Conservation (phyloP, 192 early-diverging fungal genomes). For the Coemansia sp. region DNA sequence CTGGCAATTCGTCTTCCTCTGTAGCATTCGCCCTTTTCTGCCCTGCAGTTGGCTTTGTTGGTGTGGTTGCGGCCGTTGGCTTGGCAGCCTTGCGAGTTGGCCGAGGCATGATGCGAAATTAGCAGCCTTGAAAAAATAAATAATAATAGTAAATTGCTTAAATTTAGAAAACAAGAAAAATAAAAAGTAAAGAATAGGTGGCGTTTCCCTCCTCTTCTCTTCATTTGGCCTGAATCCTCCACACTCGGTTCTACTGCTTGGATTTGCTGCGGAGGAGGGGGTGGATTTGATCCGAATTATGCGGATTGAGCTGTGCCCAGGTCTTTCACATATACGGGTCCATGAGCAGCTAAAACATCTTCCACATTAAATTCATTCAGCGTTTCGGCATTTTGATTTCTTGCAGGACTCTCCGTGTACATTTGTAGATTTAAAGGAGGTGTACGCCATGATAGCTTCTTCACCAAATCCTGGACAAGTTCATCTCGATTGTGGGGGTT, state of each 20-base stretch:
- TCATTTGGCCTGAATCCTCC: not conserved
- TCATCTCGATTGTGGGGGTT: not conserved
- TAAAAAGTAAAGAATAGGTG: not conserved
- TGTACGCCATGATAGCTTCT: not conserved
- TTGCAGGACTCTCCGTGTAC: not conserved
- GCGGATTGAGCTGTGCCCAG: not conserved
- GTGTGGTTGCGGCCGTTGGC: too few species aligned
- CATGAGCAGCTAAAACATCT: not conserved
- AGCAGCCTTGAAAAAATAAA: not conserved
- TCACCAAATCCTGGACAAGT: not conserved
- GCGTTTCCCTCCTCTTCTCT: not conserved
- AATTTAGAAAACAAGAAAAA: not conserved
- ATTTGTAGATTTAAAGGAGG: not conserved
- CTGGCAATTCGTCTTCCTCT: not conserved
- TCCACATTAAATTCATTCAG: not conserved
- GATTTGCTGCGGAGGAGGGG: not conserved
- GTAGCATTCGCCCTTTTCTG: not conserved
- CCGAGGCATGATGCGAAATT: conserved; percentile 11
- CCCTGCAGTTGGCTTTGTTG: not conserved
- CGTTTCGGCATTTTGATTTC: not conserved
- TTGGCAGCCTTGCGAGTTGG: conserved; percentile 6
- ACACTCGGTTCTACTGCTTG: not conserved
- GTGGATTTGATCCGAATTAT: not conserved
- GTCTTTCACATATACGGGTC: not conserved
- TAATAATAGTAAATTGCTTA: not conserved